Base-by-base conservation (phyloP, 257 asterid species). In the Primulina tabacum region DNA sequence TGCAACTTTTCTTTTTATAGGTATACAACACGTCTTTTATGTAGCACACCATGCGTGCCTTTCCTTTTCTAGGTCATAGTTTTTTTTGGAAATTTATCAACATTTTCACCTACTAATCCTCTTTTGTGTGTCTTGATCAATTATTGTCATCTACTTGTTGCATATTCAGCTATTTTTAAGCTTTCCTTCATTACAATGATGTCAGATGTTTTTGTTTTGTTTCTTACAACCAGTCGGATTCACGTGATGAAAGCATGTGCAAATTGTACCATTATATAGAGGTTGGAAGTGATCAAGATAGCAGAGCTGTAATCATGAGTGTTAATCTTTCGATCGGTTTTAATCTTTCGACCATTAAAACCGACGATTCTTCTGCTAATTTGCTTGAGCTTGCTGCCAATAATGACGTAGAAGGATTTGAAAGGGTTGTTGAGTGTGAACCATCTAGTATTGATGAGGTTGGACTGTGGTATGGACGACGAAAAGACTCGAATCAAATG, bases 361-460 rank as follows among this genome's bases (percentile, higher is more conserved):
- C 85, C 21, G 85, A 84, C 59, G 92, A 86, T 71, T 68, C 83
- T 63, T 82, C 77, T 47, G 75, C 81, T 34, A 80, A 87, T 82
- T 72, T 89, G 78, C 91, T 91, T 34, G 97, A 91, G 40, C 85
- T 89, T 56, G 96, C 93, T 1, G 95, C 97, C 69, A 84, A 86
- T 82, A 82, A 91, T 71, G 95, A 91, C 66, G 20, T 86, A 2
- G 88, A 77, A 50, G 86, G 83, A 20, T 84, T 86, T 58, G 79
- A 76, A 65, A 76, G 64, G 74, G 80, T 62, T 32, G 68, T 76
- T 1, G 88, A 79, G 6, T 71, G 20, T 17, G 82, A 84, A 8
- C 84, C 88, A 0, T 73, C 84, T 8, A 71, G 76, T 28, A 72
- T 86, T 56, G 84, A 87, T 14, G 95, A 84, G 71, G 87, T 78